Evolutionary conservation across 768 basidiomycete genomes (phyloP).

Genomic region (Hericium rajendrae): DNA sequence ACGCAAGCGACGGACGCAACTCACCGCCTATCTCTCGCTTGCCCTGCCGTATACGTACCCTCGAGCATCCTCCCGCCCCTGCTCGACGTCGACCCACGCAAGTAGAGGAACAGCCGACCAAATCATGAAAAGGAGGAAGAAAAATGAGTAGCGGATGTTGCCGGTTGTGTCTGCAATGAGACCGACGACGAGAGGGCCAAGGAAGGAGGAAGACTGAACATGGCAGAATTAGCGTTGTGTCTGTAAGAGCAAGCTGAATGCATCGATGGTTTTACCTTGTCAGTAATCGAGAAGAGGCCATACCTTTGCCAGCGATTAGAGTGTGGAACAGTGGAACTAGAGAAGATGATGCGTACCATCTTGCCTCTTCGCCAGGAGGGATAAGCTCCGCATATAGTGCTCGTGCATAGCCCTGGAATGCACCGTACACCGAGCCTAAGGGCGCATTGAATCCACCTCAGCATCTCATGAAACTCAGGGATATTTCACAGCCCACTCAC

Average conservation of each 20-base stretch:
- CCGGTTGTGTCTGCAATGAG: slow-evolving; percentile 82
- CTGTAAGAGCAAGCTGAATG: too few relatives aligned
- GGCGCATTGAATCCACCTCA: not conserved
- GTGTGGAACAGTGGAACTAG: not conserved
- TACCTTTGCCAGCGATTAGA: slow-evolving; percentile 28
- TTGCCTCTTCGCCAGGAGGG: slow-evolving; percentile 80
- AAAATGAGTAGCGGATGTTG: slow-evolving; percentile 86
- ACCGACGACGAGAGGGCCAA: slow-evolving; percentile 85
- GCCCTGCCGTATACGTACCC: slow-evolving; percentile 11
- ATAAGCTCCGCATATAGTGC: slow-evolving; percentile 83
- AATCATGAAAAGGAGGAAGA: slow-evolving; percentile 78
- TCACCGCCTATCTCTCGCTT: too few relatives aligned
- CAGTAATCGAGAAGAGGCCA: slow-evolving; percentile 82
- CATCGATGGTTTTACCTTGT: slow-evolving; percentile 45
- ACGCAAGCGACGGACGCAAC: too few relatives aligned
- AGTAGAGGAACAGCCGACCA: slow-evolving; percentile 76
- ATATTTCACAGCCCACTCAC: slow-evolving; percentile 27
- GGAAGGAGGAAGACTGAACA: slow-evolving; percentile 75
- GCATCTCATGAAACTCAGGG: not conserved
- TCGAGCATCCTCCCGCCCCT: slow-evolving; percentile 46
- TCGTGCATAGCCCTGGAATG: slow-evolving; percentile 85
- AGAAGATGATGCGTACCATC: slow-evolving; percentile 47
- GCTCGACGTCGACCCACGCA: slow-evolving; percentile 54
- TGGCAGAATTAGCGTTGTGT: slow-evolving; percentile 3
- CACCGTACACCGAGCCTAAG: slow-evolving; percentile 59